These are phyloP conservation scores for Cyclotella cryptica DNA, from an alignment of 108 stramenopile species.

Conservation along the genomic window DNA sequence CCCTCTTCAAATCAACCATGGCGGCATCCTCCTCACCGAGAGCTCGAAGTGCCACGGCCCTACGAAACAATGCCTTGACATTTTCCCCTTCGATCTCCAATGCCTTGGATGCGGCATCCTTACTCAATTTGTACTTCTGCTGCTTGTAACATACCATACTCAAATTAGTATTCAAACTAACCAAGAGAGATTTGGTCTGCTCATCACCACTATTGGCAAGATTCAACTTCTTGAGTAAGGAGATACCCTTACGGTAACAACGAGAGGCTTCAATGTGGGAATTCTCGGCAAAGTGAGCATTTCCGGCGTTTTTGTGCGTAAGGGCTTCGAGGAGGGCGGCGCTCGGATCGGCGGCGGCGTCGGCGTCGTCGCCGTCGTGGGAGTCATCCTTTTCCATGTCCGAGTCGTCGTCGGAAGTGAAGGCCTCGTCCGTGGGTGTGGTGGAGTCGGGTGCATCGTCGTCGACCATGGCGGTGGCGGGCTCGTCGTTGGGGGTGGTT, in stretches of 20 bases:
- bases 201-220: not conserved
- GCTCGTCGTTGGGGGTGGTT: too few species aligned
- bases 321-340: conserved; percentile 1
- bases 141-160: conserved; percentile 3
- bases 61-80: not conserved
- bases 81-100: not conserved
- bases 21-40: not conserved
- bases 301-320: not conserved
- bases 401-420: too few species aligned
- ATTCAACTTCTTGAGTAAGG: not conserved
- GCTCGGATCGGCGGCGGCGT: too few species aligned
- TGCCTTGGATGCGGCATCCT: not conserved
- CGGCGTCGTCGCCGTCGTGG: too few species aligned
- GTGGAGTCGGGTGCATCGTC: too few species aligned
- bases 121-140: not conserved
- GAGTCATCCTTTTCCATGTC: too few species aligned
- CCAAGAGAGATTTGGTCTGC: not conserved
- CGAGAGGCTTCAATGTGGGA: not conserved
- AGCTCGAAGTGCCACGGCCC: not conserved
- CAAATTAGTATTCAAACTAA: conserved; percentile 6
- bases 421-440: too few species aligned
- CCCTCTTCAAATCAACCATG: conserved; percentile 1
- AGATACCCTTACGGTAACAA: not conserved
- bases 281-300: not conserved
- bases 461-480: too few species aligned